phyloP scores from a whole-genome alignment of 768 basidiomycete genomes.

The Boletus insuetus region DNA sequence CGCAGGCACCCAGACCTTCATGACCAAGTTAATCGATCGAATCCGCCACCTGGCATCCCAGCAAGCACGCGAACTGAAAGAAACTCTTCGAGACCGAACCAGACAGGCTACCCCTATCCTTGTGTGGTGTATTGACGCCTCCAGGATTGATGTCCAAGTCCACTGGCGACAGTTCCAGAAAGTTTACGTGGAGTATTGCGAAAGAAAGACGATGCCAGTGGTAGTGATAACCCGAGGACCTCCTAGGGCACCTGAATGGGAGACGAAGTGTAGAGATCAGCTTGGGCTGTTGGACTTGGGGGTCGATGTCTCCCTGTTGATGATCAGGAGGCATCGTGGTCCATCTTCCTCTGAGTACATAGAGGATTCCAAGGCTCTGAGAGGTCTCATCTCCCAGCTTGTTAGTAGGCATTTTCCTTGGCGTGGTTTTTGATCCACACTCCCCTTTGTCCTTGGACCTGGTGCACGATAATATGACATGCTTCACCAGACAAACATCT shows the following conservation, averaged over 20 bases:
- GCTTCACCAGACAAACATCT: neutral
- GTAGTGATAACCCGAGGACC: conserved; percentile 20
- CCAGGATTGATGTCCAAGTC: conserved; percentile 9
- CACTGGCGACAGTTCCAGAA: conserved; percentile 22
- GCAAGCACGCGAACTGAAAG: conserved; percentile 20
- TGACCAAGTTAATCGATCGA: conserved; percentile 3
- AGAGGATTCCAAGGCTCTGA: conserved; percentile 17
- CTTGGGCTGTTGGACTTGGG: conserved; percentile 11
- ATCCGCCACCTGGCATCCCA: conserved; percentile 9
- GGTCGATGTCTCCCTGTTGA: neutral
- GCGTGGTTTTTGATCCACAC: too few species aligned
- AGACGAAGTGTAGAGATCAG: conserved; percentile 9
- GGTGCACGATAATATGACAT: neutral
- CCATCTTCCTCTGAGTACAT: conserved; percentile 8
- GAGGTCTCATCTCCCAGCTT: conserved; percentile 6
- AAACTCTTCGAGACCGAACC: conserved; percentile 6
- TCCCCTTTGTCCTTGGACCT: too few species aligned
- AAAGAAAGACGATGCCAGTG: conserved; percentile 14
- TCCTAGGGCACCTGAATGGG: conserved; percentile 3
- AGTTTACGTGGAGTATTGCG: conserved; percentile 25
- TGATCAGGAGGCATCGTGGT: conserved; percentile 11
- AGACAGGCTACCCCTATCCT: conserved; percentile 12
- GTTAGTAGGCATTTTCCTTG: too few species aligned
- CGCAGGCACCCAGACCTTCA: neutral
- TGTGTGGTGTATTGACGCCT: conserved; percentile 27